phyloP scores from a whole-genome alignment of 192 early-diverging fungal species.

The Coemansia sp. region DNA sequence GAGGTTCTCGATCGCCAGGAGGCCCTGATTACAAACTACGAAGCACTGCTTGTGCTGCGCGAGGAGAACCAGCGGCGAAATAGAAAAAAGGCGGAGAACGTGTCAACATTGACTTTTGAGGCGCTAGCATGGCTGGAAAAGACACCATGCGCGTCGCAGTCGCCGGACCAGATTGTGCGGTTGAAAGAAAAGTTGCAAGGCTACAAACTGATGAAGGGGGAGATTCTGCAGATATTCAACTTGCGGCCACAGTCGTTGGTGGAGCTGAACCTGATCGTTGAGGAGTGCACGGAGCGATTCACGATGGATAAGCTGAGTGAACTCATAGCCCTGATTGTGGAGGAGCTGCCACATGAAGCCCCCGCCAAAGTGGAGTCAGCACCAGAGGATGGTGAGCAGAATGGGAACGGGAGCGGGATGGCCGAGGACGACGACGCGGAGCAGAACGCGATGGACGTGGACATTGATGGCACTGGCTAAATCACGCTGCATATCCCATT shows the following conservation, averaged over 20 bases:
- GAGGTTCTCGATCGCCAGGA: constrained; percentile 59
- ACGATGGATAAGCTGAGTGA: constrained; percentile 47
- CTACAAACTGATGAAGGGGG: constrained; percentile 64
- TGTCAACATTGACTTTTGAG: constrained; percentile 62
- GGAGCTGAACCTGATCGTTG: constrained; percentile 67
- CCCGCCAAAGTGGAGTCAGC: too few relatives aligned
- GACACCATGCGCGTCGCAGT: constrained; percentile 59
- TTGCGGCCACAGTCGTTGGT: constrained; percentile 60
- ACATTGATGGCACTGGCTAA: constrained; percentile 3
- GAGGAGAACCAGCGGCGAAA: constrained; percentile 48
- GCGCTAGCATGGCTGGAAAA: constrained; percentile 54
- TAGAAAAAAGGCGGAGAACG: constrained; percentile 39
- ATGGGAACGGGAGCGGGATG: neutral
- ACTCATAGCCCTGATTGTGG: constrained; percentile 49
- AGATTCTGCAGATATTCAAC: constrained; percentile 73
- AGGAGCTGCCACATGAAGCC: constrained; percentile 46
- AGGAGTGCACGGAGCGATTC: constrained; percentile 70
- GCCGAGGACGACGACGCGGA: constrained; percentile 6
- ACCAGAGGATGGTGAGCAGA: constrained; percentile 12
- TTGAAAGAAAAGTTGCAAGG: constrained; percentile 46
- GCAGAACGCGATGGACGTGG: constrained; percentile 10
- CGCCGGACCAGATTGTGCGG: constrained; percentile 45
- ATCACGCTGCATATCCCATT: neutral
- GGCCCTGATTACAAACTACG: constrained; percentile 65
- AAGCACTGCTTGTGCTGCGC: constrained; percentile 58